Evolutionary conservation across 2,329 filamentous ascomycete genomes (phyloP).

Genomic region (Cercospora canescens): DNA sequence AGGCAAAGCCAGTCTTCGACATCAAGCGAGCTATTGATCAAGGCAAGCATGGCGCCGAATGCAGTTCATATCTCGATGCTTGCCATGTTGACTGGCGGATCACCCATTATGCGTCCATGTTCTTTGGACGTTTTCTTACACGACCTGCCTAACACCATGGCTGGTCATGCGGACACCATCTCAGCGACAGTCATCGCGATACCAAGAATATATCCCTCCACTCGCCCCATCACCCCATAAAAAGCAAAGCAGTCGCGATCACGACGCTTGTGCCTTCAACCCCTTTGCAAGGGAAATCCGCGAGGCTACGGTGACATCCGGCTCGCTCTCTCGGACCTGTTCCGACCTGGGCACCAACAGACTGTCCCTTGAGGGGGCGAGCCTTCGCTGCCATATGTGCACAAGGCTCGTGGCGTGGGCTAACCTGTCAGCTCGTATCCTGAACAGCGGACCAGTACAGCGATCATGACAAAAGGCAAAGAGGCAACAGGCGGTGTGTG

Average conservation of each 20-base stretch:
- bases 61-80: not conserved
- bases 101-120: not conserved
- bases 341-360: not conserved
- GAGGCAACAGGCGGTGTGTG: not conserved
- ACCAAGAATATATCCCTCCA: too few species aligned
- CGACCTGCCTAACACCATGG: too few species aligned
- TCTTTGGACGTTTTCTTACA: not conserved
- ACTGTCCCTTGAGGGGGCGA: not conserved
- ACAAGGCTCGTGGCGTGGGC: not conserved
- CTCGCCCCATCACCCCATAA: too few species aligned
- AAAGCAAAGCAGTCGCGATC: not conserved
- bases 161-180: too few species aligned
- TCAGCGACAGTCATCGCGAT: too few species aligned
- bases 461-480: not conserved
- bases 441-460: not conserved
- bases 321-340: not conserved
- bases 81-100: not conserved
- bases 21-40: not conserved
- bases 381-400: not conserved
- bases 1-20: not conserved
- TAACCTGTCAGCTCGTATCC: not conserved
- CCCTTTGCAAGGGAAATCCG: not conserved
- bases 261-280: not conserved
- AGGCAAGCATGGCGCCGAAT: not conserved
- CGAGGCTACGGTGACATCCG: not conserved